Percentiles rank a stretch among this genome's conserved stretches.
Evolutionary conservation across 1,139 yeast genomes (phyloP).

Genomic region (Taphrina wiesneri): DNA sequence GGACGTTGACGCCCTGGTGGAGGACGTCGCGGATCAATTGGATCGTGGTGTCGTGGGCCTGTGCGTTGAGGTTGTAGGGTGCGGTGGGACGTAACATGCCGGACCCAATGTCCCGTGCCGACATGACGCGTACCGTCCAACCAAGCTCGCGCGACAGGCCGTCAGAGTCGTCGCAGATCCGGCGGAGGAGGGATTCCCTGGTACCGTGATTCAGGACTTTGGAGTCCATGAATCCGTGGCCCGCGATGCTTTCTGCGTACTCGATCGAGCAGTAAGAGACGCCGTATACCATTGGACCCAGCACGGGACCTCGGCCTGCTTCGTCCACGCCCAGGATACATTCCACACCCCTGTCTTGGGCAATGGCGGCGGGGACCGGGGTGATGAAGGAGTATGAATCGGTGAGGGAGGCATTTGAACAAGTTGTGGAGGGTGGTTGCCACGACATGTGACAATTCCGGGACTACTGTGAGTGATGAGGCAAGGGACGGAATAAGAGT

Average conservation of each 20-base stretch:
- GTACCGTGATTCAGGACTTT: constrained; percentile 75
- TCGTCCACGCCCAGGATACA: constrained; percentile 87
- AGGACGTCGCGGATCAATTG: constrained; percentile 65
- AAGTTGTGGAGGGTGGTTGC: constrained; percentile 29
- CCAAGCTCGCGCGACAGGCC: constrained; percentile 66
- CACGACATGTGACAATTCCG: not conserved
- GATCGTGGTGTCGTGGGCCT: constrained; percentile 94
- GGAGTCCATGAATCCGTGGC: constrained; percentile 83
- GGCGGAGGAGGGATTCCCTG: constrained; percentile 61
- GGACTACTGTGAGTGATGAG: not conserved
- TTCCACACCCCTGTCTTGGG: constrained; percentile 41
- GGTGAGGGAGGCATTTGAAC: constrained; percentile 34
- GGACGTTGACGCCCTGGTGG: constrained; percentile 60
- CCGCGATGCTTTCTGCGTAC: constrained; percentile 57
- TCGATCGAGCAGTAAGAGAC: constrained; percentile 68
- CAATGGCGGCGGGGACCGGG: constrained; percentile 45
- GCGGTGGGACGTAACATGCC: constrained; percentile 80
- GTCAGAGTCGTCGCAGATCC: constrained; percentile 54
- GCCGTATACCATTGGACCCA: constrained; percentile 95
- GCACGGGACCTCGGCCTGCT: constrained; percentile 96
- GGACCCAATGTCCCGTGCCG: constrained; percentile 80
- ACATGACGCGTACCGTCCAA: constrained; percentile 81
- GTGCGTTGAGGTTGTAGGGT: constrained; percentile 79
- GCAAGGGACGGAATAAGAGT: not conserved
- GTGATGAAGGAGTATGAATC: constrained; percentile 47